Evolutionary conservation across 2,329 filamentous ascomycete genomes (phyloP).

Genomic region (Ophiocordyceps camponoti-leonardi): DNA sequence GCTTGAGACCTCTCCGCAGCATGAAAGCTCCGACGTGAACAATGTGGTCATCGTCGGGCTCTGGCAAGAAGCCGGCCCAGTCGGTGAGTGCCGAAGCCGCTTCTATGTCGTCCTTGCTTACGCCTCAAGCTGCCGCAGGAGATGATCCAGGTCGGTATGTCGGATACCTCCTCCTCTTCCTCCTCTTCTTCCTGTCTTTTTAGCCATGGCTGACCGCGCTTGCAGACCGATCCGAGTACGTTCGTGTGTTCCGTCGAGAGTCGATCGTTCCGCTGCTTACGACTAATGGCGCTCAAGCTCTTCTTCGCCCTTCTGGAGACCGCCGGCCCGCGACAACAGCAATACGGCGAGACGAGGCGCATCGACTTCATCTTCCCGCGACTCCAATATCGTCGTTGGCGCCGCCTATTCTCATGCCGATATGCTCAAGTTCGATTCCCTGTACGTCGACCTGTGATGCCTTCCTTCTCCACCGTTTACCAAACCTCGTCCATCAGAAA

Average conservation of each 20-base stretch:
- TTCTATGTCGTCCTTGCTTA: constrained; percentile 1
- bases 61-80: constrained; percentile 52
- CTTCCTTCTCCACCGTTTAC: not conserved
- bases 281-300: constrained; percentile 34
- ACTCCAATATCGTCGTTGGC: constrained; percentile 65
- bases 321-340: constrained; percentile 34
- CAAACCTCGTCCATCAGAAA: constrained; percentile 24
- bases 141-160: constrained; percentile 98
- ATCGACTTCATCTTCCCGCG: constrained; percentile 25
- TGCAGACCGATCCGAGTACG: constrained; percentile 47
- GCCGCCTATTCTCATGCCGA: constrained; percentile 94
- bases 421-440: constrained; percentile 69
- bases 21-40: constrained; percentile 14
- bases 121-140: constrained; percentile 43
- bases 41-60: constrained; percentile 50
- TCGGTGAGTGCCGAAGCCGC: constrained; percentile 37
- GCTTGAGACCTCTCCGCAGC: constrained; percentile 6
- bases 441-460: constrained; percentile 33
- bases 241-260: too few species aligned
- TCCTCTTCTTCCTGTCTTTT: constrained; percentile 1
- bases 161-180: constrained; percentile 3
- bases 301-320: constrained; percentile 76
- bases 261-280: constrained; percentile 5
- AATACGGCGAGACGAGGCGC: constrained; percentile 27
- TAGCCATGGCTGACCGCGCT: constrained; percentile 9